Evolutionary conservation across 441 rosid genomes (phyloP), one percentile per base, ranked within the genome.

Genomic region (Rhodomyrtus psidioides): DNA sequence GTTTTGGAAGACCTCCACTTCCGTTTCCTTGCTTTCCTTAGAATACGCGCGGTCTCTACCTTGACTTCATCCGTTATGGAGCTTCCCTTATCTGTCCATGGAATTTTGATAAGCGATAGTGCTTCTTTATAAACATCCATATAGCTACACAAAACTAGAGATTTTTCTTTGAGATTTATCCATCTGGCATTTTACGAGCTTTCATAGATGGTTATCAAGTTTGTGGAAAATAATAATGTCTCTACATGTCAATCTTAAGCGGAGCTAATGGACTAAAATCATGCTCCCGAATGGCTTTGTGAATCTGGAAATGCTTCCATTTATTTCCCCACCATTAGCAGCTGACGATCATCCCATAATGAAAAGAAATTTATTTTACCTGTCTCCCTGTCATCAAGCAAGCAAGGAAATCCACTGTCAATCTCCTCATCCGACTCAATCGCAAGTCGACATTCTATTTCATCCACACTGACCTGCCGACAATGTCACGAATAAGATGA

Each of bases 391-490:
- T 86, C 91, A 24, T 92, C 84, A 54, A 96, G 86, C 90, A 97
- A 92, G 93, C 93, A 95, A 84, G 94, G 90, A 89, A 96, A 93
- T 84, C 94, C 98, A 91, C 89, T 92, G 70, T 94, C 93, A 16
- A 95, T 92, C 70, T 96, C 99, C 86, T 95, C 99, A 89, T 97
- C 99, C 13, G 96, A 94, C 65, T 95, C 96, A 86, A 90, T 90
- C 83, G 88, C 81, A 39, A 93, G 82, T 87, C 86, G 89, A 85
- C 87, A 60, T 84, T 89, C 89, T 83, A 83, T 93, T 87, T 88
- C 89, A 93, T 94, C 97, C 91, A 89, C 81, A 58, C 65, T 79
- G 70, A 58, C 85, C 75, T 89, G 85, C 15, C 24, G 4, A 34
- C 14, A 65, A 24, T 34, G 79, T 46, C 79, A 34, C 26, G 2